Evolutionary conservation across 306 rosid genomes (phyloP), one percentile per base, ranked within the genome.

Genomic region (Rubus idaeus): DNA sequence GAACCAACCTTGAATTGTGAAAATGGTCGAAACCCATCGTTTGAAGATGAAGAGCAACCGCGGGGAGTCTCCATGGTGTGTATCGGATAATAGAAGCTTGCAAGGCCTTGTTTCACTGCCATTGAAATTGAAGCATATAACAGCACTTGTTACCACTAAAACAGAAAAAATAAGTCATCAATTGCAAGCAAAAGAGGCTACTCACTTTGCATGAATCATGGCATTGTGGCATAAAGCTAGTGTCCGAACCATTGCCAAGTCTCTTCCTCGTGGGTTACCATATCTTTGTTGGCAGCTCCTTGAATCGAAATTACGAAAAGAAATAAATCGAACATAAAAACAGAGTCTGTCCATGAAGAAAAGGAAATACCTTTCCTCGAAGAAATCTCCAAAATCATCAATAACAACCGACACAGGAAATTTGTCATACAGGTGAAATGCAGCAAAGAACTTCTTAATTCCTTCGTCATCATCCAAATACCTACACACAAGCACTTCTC

Each of bases 171-270:
- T 5, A 18, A 74, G 18, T 23, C 41, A 17, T 52, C 56, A 39
- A 50, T 0, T 76, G 41, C 6, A n/a, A 63, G 50, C 8, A 26
- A 18, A 23, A 52, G 13, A 16, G 51, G 26, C 23, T 20, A 69
- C 96, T 84, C 81, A 92, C 98, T 89, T 94, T 21, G 95, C 95
- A 76, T 78, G 89, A 65, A 74, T 57, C 30, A 94, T 64, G 78
- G 98, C 96, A 83, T 87, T 89, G 76, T 86, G 87, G 78, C 98
- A 89, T 75, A 94, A 85, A 72, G 98, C 97, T 16, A 94, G 86
- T 58, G 82, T 89, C 86, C 96, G 84, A 83, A 89, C 89, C 95
- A 95, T 92, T 60, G 97, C 97, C 65, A 95, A 52, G 83, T 92
- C 97, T 83, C 92, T 84, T 42, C 96, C 97, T 0, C 97, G 93